phyloP scores from a whole-genome alignment of 331 rosid genomes.

The Acacia pycnantha region DNA sequence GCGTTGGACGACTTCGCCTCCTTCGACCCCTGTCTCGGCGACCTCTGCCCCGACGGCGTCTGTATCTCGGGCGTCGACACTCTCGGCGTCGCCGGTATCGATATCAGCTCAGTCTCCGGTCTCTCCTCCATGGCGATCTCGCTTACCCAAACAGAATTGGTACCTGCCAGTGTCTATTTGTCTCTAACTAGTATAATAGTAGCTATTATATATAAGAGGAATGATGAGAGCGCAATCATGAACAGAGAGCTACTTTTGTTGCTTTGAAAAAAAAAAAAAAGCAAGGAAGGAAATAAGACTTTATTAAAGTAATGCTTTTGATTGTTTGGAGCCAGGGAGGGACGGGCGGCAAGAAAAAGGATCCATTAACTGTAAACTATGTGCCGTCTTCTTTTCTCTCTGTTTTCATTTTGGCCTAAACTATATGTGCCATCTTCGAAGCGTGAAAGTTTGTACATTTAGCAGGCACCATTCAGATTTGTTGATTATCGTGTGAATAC shows the following conservation, averaged over 20 bases:
- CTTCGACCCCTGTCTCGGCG: conserved; percentile 82
- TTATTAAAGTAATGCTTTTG: background rate
- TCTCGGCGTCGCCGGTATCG: conserved; percentile 96
- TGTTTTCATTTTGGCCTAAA: background rate
- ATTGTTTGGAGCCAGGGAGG: background rate
- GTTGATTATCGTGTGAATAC: background rate
- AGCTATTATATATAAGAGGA: background rate
- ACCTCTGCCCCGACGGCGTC: conserved; percentile 94
- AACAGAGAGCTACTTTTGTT: background rate
- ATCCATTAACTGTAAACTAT: background rate
- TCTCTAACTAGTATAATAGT: background rate
- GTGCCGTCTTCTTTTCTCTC: background rate
- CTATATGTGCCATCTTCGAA: background rate
- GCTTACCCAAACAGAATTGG: background rate
- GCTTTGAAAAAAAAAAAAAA: background rate
- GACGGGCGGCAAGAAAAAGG: background rate
- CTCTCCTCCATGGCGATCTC: conserved; percentile 66
- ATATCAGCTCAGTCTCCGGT: conserved; percentile 92
- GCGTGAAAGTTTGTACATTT: background rate
- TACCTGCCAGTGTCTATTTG: background rate
- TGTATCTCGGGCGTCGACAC: conserved; percentile 91
- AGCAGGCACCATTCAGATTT: background rate
- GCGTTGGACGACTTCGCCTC: conserved; percentile 91
- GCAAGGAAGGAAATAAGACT: background rate
- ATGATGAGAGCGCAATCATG: background rate